Base-by-base conservation (phyloP, 1,284 basidiomycete species). In the Ceratobasidium sp. region DNA sequence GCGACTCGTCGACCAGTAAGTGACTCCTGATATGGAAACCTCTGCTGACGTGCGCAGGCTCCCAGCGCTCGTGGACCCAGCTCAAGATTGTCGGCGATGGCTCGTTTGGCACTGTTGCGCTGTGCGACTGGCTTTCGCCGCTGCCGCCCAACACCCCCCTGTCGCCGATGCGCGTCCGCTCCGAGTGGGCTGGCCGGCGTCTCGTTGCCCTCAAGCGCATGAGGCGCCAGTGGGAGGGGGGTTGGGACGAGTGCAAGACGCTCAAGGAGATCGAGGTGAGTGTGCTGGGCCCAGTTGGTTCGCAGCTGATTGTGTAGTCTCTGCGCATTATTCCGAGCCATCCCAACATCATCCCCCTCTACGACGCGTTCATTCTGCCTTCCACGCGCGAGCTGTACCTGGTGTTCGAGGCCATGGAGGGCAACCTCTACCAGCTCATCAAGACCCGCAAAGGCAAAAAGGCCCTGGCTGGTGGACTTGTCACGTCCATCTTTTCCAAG, bases 361-460 rank as follows among this genome's bases (percentile, higher is more conserved):
- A 99, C 83, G 97, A 99, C 80, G 96, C 95, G 76, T 99, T 98
- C 82, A 91, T 98, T 74, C 88, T 96, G 54, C 96, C 96, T 0
- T 85, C 88, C 72, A 88, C 93, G 67, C 93, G 92, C 79, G 95
- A 99, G 80, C 92, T 99, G 74, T 98, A 98, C 80, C 98, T 99
- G 77, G 97, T 99, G 60, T 99, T 99, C 79, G 97, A 99, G 81
- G 96, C 95, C 78, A 99, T 99, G 97, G 97, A 99, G 80, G 97
- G 97, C 75, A 99, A 99, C 80, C 87, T 99, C 69, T 99, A 97
- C 80, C 97, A 99, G 80, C 91, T 99, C 80, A 97, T 98, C 80
- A 98, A 97, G 82, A 90, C 96, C 35, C 89, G 97, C 71, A 95
- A 93, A 80, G 95, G 96, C 65, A 62, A 50, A 62, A 88, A 96